Evolutionary conservation across 2,329 filamentous ascomycete species (phyloP), one percentile per base, ranked within the genome.

Genomic region (Claviceps citrina): DNA sequence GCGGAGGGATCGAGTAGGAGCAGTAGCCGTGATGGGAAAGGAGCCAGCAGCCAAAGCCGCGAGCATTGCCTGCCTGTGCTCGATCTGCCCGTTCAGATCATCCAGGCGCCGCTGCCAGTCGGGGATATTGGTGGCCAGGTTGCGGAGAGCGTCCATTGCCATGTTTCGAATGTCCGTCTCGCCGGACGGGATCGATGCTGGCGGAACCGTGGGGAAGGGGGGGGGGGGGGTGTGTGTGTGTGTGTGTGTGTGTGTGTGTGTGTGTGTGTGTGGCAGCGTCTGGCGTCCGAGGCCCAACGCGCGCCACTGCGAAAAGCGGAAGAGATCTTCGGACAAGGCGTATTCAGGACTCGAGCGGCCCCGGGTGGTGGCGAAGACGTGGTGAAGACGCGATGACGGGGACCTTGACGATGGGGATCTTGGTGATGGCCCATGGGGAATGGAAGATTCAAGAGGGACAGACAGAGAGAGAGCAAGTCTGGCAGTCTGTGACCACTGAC

Each of bases 91-190:
- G 51, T 66, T 76, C 42, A 80, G 65, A 38, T 76, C 69, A 45
- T 77, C 70, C 33, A 80, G 65, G 18, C 71, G 67, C 43, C 61
- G 61, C 28, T 71, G 60, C 76, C 76, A 80, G 53, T 70, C 66
- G 13, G 75, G 76, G 31, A 77, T 64, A 44, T 76, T 72, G 46
- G 55, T 62, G 40, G 64, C 62, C 28, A 80, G 62, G 43, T 67
- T 67, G 40, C 61, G 67, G 40, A 80, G 58, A 22, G 73, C 68
- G 44, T 78, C 75, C 59, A 72, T 70, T 45, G 64, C 61, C 60
- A 64, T 62, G 38, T 52, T 51, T 49, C 48, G 45, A 41, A 47
- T 47, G 44, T 56, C 55, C 44, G 48, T 43, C 47, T 55, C 49
- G 43, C 38, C 46, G 44, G 49, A 41, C 42, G 47, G 42, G 42